Percentiles rank a stretch among this genome's conserved stretches.
Conservation (phyloP, 805 yeast genomes). For the Candida morakotiae region DNA sequence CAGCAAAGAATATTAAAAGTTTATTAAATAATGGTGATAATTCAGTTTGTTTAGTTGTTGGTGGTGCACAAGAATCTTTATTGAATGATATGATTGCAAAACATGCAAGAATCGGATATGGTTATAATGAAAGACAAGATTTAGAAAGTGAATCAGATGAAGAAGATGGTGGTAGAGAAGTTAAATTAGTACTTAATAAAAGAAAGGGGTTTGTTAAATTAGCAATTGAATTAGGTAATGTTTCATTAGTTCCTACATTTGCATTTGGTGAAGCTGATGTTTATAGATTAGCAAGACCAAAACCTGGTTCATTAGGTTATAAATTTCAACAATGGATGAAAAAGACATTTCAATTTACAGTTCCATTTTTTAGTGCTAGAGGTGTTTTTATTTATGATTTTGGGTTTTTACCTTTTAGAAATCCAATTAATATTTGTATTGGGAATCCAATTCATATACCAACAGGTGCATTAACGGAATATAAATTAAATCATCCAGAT, state of each 20-base stretch:
- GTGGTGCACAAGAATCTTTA: constrained; percentile 92
- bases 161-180: constrained; percentile 24
- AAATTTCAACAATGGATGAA: constrained; percentile 72
- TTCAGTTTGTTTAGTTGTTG: constrained; percentile 86
- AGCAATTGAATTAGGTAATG: constrained; percentile 77
- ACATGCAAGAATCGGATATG: constrained; percentile 30
- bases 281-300: constrained; percentile 40
- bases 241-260: constrained; percentile 78
- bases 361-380: constrained; percentile 89
- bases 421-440: constrained; percentile 70
- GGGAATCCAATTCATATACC: constrained; percentile 68
- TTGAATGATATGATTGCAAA: constrained; percentile 40
- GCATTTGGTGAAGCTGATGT: constrained; percentile 85
- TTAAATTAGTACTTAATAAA: constrained; percentile 66
- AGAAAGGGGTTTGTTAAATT: constrained; percentile 87
- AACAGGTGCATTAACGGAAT: constrained; percentile 26
- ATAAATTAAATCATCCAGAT: constrained; percentile 26
- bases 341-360: constrained; percentile 68
- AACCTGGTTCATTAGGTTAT: constrained; percentile 42
- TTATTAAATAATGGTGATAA: constrained; percentile 58
- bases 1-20: constrained; percentile 64
- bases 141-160: constrained; percentile 10
- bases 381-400: constrained; percentile 91
- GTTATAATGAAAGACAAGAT: constrained; percentile 18
- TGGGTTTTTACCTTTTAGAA: constrained; percentile 84